Evolutionary conservation across 73 alveolate species (phyloP).

Genomic region (Urostyla sp.): DNA sequence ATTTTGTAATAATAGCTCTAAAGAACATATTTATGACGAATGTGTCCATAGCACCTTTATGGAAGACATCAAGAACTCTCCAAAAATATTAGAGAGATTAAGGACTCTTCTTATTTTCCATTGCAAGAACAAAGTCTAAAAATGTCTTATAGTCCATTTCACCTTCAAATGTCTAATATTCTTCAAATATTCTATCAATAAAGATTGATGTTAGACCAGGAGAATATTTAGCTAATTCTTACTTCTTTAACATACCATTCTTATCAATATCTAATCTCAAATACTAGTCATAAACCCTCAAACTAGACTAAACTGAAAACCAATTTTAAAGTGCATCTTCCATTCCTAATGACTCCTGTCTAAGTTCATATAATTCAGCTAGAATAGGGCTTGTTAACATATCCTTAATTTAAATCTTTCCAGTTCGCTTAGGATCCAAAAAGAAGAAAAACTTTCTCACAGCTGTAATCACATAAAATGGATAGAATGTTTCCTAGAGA

Average conservation of each 20-base stretch:
- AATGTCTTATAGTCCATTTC: constrained; percentile 98
- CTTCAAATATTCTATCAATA: constrained; percentile 96
- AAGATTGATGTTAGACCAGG: constrained; percentile 92
- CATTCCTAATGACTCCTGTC: constrained; percentile 79
- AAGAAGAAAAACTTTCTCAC: constrained; percentile 98
- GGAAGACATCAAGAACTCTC: constrained; percentile 91
- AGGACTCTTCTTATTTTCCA: constrained; percentile 98
- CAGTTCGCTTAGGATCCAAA: constrained; percentile 94
- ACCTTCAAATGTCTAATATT: constrained; percentile 94
- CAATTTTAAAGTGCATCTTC: constrained; percentile 92
- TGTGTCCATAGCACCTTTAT: constrained; percentile 92
- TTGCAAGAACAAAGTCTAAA: constrained; percentile 97
- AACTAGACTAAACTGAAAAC: constrained; percentile 87
- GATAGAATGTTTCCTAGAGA: constrained; percentile 92
- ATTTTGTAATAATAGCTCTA: constrained; percentile 82
- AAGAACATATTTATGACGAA: constrained; percentile 95
- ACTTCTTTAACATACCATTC: constrained; percentile 95
- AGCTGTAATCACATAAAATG: constrained; percentile 98
- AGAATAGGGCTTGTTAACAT: constrained; percentile 94
- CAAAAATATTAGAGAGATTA: constrained; percentile 86
- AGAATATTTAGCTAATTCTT: constrained; percentile 87
- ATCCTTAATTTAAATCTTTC: constrained; percentile 94
- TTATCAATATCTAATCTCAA: constrained; percentile 93
- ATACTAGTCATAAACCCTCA: constrained; percentile 92
- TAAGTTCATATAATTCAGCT: constrained; percentile 92